phyloP scores from a whole-genome alignment of 2,329 filamentous ascomycete species.

The Hypomyces perniciosus region DNA sequence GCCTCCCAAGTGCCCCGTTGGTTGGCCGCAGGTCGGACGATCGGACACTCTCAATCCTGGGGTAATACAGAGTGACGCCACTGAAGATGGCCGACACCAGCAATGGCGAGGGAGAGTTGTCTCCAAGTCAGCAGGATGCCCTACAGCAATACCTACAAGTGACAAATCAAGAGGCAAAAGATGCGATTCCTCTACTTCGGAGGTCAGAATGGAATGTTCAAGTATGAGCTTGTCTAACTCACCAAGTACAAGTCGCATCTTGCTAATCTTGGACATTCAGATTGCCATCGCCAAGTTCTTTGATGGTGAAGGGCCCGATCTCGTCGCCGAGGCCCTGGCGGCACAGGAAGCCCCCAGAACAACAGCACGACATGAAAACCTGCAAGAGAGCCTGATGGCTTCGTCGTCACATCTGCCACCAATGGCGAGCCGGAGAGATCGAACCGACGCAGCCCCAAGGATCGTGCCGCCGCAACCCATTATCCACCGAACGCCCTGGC shows the following conservation, averaged over 20 bases:
- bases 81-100: slow-evolving; percentile 29
- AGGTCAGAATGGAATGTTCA: slow-evolving; percentile 96
- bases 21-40: too few species aligned
- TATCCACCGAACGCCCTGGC: slow-evolving; percentile 63
- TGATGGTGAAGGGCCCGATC: slow-evolving; percentile 85
- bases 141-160: slow-evolving; percentile 85
- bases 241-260: neutral
- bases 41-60: neutral
- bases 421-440: slow-evolving; percentile 21
- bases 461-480: slow-evolving; percentile 73
- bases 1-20: too few species aligned
- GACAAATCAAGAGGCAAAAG: slow-evolving; percentile 72
- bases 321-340: slow-evolving; percentile 68
- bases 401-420: slow-evolving; percentile 15
- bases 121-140: slow-evolving; percentile 70
- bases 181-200: slow-evolving; percentile 72
- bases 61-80: slow-evolving; percentile 3
- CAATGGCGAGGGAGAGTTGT: slow-evolving; percentile 61
- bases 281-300: slow-evolving; percentile 98
- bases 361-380: slow-evolving; percentile 64
- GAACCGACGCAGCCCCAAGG: slow-evolving; percentile 67
- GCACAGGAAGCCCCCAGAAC: slow-evolving; percentile 57
- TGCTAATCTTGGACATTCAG: slow-evolving; percentile 36
- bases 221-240: slow-evolving; percentile 39
- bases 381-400: slow-evolving; percentile 53